phyloP scores from a whole-genome alignment of 1,284 basidiomycete species.

The Mycena sp. region DNA sequence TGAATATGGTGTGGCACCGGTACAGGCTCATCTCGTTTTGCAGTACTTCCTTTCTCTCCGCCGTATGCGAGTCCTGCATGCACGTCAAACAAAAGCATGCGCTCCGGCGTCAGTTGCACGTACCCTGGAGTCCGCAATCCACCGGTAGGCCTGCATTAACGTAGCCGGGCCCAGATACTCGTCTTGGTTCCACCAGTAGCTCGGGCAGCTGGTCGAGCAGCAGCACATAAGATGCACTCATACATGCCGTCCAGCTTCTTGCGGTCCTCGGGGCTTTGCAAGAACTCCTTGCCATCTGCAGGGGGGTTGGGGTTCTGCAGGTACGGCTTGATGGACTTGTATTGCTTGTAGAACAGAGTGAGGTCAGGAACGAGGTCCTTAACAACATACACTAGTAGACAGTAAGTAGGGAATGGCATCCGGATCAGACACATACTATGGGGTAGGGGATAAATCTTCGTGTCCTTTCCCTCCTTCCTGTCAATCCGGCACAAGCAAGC shows the following conservation, averaged over 20 bases:
- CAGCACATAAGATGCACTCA: conserved; percentile 96
- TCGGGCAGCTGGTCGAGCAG: conserved; percentile 96
- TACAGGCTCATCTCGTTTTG: conserved; percentile 97
- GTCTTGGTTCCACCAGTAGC: conserved; percentile 99
- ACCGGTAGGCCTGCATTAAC: conserved; percentile 94
- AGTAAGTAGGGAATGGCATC: not conserved
- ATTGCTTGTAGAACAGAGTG: conserved; percentile 97
- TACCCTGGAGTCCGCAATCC: conserved; percentile 97
- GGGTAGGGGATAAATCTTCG: conserved; percentile 98
- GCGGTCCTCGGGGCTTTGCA: conserved; percentile 92
- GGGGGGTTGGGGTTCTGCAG: conserved; percentile 93
- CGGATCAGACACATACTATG: conserved; percentile 76
- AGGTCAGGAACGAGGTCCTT: conserved; percentile 96
- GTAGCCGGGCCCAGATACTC: conserved; percentile 98
- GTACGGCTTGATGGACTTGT: conserved; percentile 98
- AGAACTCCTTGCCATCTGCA: conserved; percentile 77
- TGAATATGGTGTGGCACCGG: conserved; percentile 96
- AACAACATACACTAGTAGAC: conserved; percentile 91
- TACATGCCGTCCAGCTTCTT: conserved; percentile 98
- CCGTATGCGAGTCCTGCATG: conserved; percentile 78
- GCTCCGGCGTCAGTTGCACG: conserved; percentile 37
- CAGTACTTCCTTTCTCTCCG: conserved; percentile 89
- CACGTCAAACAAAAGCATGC: not conserved
- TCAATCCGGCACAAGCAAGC: conserved; percentile 98
- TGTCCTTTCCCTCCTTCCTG: conserved; percentile 73